Evolutionary conservation across 495 filamentous ascomycete genomes (phyloP).

Genomic region (Massariosphaeria phaeospora): DNA sequence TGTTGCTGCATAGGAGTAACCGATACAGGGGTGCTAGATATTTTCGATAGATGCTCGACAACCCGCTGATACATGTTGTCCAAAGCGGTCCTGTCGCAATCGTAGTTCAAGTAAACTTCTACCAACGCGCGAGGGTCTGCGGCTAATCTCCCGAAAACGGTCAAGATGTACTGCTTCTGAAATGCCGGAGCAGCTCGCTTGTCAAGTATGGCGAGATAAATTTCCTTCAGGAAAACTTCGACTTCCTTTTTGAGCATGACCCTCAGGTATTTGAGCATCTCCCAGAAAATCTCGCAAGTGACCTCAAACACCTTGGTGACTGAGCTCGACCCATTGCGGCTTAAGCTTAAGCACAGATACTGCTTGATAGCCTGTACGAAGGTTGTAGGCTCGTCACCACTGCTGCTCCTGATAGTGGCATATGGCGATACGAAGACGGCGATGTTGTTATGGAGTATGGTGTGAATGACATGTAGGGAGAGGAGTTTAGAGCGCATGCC

Average conservation of each 20-base stretch:
- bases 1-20: slow-evolving; percentile 76
- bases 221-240: slow-evolving; percentile 96
- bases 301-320: slow-evolving; percentile 90
- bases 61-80: slow-evolving; percentile 96
- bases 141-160: slow-evolving; percentile 74
- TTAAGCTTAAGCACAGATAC: slow-evolving; percentile 89
- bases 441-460: slow-evolving; percentile 86
- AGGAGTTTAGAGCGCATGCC: slow-evolving; percentile 97
- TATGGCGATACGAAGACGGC: slow-evolving; percentile 80
- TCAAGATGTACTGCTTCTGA: slow-evolving; percentile 89
- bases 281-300: slow-evolving; percentile 95
- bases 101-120: slow-evolving; percentile 97
- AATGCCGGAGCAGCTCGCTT: slow-evolving; percentile 77
- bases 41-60: slow-evolving; percentile 86
- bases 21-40: slow-evolving; percentile 67
- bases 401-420: slow-evolving; percentile 82
- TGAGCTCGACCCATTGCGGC: slow-evolving; percentile 88
- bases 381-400: slow-evolving; percentile 74
- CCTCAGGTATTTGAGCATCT: slow-evolving; percentile 90
- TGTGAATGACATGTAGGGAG: slow-evolving; percentile 90
- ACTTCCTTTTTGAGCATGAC: slow-evolving; percentile 98
- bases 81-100: slow-evolving; percentile 85
- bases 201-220: slow-evolving; percentile 90
- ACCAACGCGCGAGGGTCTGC: slow-evolving; percentile 84
- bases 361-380: slow-evolving; percentile 96